Evolutionary conservation across 768 basidiomycete species (phyloP), one percentile per base, ranked within the genome.

Genomic region (Chalciporus piperatus): DNA sequence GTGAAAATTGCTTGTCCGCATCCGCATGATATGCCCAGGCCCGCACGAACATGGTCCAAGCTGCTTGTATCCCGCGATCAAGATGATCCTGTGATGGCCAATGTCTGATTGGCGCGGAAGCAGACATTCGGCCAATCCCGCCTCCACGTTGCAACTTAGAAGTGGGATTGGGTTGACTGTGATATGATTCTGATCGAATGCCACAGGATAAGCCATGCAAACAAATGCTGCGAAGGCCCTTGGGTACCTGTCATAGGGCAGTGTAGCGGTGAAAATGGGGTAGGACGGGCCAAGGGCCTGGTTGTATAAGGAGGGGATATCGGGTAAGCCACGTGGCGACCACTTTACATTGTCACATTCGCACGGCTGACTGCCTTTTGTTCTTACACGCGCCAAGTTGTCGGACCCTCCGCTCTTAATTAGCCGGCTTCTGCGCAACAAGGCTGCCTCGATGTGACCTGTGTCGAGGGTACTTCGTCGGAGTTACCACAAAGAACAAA

Each of bases 401-500:
- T 10, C 25, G 67, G 67, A 8, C 37, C 47, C 41, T 40, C 32
- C 13, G 42, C 37, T 46, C 56, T 47, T 51, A 55, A 57, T 60
- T 50, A 33, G 61, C 47, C 16, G 50, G 19, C 48, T 57, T 56
- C 49, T 48, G 30, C 59, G 68, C 66, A 63, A 66, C 62, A 61
- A 65, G 68, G 68, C 67, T 30, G 65, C 68, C 68, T 69, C 68
- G 63, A 69, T 70, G 68, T 69, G 68, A 69, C 51, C 53, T 42
- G 13, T 58, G 49, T 63, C 69, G 59, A 70, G 67, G 67, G 67
- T 59, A 60, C 53, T 57, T 47, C 59, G 69, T 69, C 67, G 67
- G 67, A 69, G 69, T 69, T 69, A 68, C 56, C 61, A 69, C 61
- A 70, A 69, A 69, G 61, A 69, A 70, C 64, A 68, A 70, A 70